Evolutionary conservation across 352 stramenopile genomes (phyloP).

Genomic region (Peronosclerospora sorghi): DNA sequence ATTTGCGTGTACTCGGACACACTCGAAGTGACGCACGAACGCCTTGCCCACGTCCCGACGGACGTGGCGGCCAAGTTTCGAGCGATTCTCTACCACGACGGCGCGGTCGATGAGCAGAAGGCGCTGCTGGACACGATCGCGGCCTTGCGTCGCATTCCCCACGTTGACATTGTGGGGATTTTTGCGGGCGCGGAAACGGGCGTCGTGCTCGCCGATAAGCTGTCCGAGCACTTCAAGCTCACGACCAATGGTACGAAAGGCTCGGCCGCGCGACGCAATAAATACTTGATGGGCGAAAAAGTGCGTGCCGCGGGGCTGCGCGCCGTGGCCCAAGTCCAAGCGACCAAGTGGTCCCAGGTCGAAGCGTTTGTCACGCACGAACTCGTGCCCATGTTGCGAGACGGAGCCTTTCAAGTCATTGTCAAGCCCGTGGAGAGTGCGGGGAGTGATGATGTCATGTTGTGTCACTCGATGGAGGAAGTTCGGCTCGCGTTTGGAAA

Average conservation of each 20-base stretch:
- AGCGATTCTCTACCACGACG: slow-evolving; percentile 67
- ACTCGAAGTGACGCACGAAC: slow-evolving; percentile 56
- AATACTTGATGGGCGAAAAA: slow-evolving; percentile 84
- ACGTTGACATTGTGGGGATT: slow-evolving; percentile 63
- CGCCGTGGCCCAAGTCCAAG: slow-evolving; percentile 63
- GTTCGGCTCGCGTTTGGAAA: slow-evolving; percentile 85
- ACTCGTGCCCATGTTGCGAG: slow-evolving; percentile 22
- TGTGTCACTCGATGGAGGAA: slow-evolving; percentile 86
- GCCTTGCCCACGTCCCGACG: slow-evolving; percentile 53
- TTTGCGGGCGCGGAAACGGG: slow-evolving; percentile 89
- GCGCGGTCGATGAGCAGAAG: slow-evolving; percentile 18
- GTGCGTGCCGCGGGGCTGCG: slow-evolving; percentile 58
- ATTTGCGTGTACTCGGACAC: slow-evolving; percentile 75
- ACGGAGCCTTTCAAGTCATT: slow-evolving; percentile 55
- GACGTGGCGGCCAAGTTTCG: slow-evolving; percentile 40
- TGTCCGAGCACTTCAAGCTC: slow-evolving; percentile 82
- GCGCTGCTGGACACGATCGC: slow-evolving; percentile 28
- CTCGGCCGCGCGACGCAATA: slow-evolving; percentile 82
- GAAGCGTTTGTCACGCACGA: slow-evolving; percentile 71
- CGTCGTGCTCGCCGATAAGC: slow-evolving; percentile 84
- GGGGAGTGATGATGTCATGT: slow-evolving; percentile 89
- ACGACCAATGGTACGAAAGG: slow-evolving; percentile 77
- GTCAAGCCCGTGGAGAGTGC: slow-evolving; percentile 92
- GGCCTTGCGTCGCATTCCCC: slow-evolving; percentile 23
- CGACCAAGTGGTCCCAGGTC: slow-evolving; percentile 74